Conservation (phyloP, 2,329 filamentous ascomycete species). For the Calonectria multiphialidica region DNA sequence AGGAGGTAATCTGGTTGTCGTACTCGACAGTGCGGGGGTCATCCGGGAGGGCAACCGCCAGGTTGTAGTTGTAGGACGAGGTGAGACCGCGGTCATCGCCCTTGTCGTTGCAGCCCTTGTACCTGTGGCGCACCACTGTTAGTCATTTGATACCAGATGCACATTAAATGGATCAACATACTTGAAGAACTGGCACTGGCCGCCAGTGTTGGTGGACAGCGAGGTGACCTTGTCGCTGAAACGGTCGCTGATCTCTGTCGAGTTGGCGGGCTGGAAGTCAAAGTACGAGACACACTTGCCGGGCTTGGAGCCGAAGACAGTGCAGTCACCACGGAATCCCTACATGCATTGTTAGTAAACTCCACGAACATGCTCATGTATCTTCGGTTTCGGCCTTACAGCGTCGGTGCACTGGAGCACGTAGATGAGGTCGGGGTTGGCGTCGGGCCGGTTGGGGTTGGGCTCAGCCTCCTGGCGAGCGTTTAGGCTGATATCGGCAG, state of each 20-base stretch:
- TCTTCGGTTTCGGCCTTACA: not conserved
- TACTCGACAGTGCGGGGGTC: conserved; percentile 2
- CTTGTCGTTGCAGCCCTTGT: conserved; percentile 1
- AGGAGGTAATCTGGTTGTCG: not conserved
- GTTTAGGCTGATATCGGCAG: not conserved
- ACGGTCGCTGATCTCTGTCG: not conserved
- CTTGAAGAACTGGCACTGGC: not conserved
- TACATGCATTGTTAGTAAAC: not conserved
- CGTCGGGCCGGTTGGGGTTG: not conserved
- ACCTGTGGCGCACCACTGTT: not conserved
- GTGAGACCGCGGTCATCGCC: not conserved
- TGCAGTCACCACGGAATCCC: not conserved
- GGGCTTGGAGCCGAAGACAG: not conserved
- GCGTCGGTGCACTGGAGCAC: not conserved
- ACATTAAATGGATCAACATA: not conserved
- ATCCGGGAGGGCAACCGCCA: not conserved
- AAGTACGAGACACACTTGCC: conserved; percentile 5
- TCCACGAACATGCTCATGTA: not conserved
- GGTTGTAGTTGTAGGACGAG: conserved; percentile 4
- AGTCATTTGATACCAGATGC: not conserved
- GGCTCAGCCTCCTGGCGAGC: not conserved
- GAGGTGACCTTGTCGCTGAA: conserved; percentile 1
- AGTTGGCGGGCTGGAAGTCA: conserved; percentile 5
- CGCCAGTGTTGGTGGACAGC: not conserved
- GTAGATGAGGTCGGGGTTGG: not conserved